These are phyloP conservation scores for Neolentinus lepideus DNA, from an alignment of 1,284 basidiomycete genomes.

Conservation along the genomic window DNA sequence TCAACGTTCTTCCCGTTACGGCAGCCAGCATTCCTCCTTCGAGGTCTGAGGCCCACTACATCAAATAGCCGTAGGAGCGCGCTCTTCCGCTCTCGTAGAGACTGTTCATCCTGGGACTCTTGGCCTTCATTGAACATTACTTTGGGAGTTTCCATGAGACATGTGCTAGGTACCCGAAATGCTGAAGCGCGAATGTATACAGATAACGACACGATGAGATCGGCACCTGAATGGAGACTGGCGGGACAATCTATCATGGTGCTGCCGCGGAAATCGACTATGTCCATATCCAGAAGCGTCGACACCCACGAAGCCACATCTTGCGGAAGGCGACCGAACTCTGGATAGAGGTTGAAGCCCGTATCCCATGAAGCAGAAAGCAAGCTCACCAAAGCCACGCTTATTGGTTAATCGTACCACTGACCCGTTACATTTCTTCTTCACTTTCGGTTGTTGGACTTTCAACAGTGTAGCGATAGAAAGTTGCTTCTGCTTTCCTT, in stretches of 20 bases:
- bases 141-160: constrained; percentile 25
- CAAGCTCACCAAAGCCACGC: constrained; percentile 51
- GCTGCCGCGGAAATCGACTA: constrained; percentile 55
- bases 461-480: constrained; percentile 63
- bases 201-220: constrained; percentile 63
- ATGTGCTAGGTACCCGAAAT: constrained; percentile 42
- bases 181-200: constrained; percentile 60
- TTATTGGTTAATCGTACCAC: constrained; percentile 61
- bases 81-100: constrained; percentile 71
- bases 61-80: constrained; percentile 60
- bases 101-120: constrained; percentile 70
- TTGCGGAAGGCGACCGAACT: constrained; percentile 67
- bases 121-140: constrained; percentile 59
- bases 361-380: not conserved
- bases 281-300: constrained; percentile 62
- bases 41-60: constrained; percentile 53
- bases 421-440: constrained; percentile 44
- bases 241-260: constrained; percentile 67
- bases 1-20: constrained; percentile 22
- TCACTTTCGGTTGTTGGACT: constrained; percentile 39
- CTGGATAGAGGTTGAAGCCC: constrained; percentile 25
- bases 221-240: constrained; percentile 56
- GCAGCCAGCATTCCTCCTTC: constrained; percentile 13
- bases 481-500: constrained; percentile 48
- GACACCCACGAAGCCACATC: constrained; percentile 66